Evolutionary conservation across 2,329 filamentous ascomycete species (phyloP).

Genomic region (Coniella vitis): DNA sequence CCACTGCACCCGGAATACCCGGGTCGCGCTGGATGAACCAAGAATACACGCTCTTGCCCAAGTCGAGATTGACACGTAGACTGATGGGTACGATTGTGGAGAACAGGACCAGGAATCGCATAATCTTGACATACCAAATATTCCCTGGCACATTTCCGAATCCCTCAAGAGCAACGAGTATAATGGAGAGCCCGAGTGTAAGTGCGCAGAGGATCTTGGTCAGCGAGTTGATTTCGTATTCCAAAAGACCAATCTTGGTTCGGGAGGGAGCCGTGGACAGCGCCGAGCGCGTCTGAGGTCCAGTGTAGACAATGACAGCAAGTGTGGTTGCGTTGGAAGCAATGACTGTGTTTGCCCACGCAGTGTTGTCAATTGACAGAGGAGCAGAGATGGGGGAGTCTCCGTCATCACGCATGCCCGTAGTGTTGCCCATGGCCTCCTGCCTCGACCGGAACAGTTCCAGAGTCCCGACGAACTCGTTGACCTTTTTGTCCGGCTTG

Average conservation of each 20-base stretch:
- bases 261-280: conserved; percentile 86
- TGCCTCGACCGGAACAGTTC: conserved; percentile 58
- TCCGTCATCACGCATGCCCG: conserved; percentile 26
- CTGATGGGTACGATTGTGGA: conserved; percentile 99
- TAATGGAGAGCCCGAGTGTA: conserved; percentile 77
- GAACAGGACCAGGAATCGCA: conserved; percentile 96
- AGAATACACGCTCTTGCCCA: conserved; percentile 95
- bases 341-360: conserved; percentile 96
- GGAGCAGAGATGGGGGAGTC: conserved; percentile 54
- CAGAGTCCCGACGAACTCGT: conserved; percentile 88
- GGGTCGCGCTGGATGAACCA: conserved; percentile 90
- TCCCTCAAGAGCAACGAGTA: conserved; percentile 81
- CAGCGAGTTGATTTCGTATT: conserved; percentile 93
- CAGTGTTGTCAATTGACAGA: conserved; percentile 91
- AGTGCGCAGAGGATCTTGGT: conserved; percentile 93
- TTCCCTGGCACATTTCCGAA: conserved; percentile 62
- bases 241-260: conserved; percentile 87
- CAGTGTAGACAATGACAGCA: conserved; percentile 90
- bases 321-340: conserved; percentile 86
- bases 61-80: conserved; percentile 89
- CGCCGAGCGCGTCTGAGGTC: conserved; percentile 86
- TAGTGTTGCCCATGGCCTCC: conserved; percentile 38
- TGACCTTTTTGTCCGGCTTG: conserved; percentile 88
- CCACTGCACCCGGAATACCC: conserved; percentile 85
- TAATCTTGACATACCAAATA: conserved; percentile 92